These are phyloP conservation scores for Corymbia citriodora DNA, from an alignment of 441 rosid species.

Conservation along the genomic window DNA sequence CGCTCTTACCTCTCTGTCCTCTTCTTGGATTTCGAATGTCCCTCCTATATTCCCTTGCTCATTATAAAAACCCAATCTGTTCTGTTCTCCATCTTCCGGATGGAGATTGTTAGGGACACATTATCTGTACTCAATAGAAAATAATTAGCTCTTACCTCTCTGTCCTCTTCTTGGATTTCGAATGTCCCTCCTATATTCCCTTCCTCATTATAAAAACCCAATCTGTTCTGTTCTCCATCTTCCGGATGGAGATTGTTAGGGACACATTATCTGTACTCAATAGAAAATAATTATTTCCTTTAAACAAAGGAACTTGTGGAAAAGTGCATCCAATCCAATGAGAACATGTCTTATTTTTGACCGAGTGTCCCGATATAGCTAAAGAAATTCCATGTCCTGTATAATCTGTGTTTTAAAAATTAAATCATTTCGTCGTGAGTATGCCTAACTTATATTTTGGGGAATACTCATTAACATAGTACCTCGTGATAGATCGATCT, in stretches of 20 bases:
- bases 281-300: accelerated
- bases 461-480: neutral
- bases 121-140: neutral
- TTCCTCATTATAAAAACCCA: neutral
- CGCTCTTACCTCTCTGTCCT: slow-evolving; percentile 25
- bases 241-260: neutral
- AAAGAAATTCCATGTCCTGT: accelerated
- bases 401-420: neutral
- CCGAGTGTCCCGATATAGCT: neutral
- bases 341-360: neutral
- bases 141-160: too few relatives aligned
- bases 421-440: neutral
- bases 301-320: neutral
- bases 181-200: neutral
- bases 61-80: neutral
- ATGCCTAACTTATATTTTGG: neutral
- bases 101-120: neutral
- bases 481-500: neutral
- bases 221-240: neutral
- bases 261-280: neutral
- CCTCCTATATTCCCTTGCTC: slow-evolving; percentile 4
- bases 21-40: slow-evolving; percentile 38
- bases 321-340: neutral
- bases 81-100: neutral
- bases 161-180: too few relatives aligned